Evolutionary conservation across 2,329 filamentous ascomycete genomes (phyloP).

Genomic region (Zymoseptoria pseudotritici): DNA sequence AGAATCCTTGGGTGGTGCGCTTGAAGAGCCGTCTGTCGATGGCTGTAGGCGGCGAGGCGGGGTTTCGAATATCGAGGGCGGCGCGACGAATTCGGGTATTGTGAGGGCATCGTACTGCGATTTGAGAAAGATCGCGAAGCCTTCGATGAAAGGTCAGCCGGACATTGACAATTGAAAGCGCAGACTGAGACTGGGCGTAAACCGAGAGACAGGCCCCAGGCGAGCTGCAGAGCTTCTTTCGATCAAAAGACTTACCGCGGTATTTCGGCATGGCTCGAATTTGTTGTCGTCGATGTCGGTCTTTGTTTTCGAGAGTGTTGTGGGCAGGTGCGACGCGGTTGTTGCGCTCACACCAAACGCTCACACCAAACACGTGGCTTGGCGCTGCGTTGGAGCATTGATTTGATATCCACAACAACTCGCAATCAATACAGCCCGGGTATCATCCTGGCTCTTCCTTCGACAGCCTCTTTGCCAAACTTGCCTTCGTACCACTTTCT

Average conservation of each 20-base stretch:
- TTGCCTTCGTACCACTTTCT: conserved; percentile 70
- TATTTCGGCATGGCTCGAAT: conserved; percentile 24
- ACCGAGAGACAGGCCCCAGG: neutral
- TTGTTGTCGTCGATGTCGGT: conserved; percentile 2
- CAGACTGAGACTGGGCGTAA: neutral
- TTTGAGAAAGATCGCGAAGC: conserved; percentile 34
- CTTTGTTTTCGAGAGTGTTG: neutral
- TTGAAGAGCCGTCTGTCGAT: conserved; percentile 9
- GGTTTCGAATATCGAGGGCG: conserved; percentile 18
- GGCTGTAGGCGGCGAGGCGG: conserved; percentile 2
- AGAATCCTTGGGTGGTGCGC: neutral
- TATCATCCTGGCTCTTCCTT: conserved; percentile 66
- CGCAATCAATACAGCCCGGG: conserved; percentile 47
- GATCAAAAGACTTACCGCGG: conserved; percentile 9
- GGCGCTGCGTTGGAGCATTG: neutral
- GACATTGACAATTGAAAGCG: neutral
- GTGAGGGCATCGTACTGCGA: conserved; percentile 36
- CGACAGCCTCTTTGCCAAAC: conserved; percentile 61
- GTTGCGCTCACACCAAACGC: neutral
- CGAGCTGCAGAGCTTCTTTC: neutral
- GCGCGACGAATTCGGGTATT: conserved; percentile 34
- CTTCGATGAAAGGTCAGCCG: conserved; percentile 6
- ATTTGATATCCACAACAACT: neutral
- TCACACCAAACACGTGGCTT: neutral
- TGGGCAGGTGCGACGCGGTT: neutral